These are phyloP conservation scores for Exutisphaerella laricina DNA, from an alignment of 2,329 filamentous ascomycete species.

Conservation along the genomic window DNA sequence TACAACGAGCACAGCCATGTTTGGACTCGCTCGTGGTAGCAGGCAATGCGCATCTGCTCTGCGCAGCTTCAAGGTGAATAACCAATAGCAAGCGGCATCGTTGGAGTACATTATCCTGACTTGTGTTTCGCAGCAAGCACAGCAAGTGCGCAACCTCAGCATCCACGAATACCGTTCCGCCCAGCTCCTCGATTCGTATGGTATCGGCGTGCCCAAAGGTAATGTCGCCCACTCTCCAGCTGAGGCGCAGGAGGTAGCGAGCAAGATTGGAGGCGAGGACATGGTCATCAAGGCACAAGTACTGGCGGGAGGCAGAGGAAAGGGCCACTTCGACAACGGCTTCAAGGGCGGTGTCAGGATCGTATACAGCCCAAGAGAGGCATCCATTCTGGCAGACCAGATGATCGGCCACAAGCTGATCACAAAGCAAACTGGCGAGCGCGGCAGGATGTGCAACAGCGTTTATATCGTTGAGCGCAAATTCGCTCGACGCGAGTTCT, in stretches of 20 bases:
- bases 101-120: slow-evolving; percentile 9
- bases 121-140: slow-evolving; percentile 49
- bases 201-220: slow-evolving; percentile 86
- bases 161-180: slow-evolving; percentile 99
- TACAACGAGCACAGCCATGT: slow-evolving; percentile 48
- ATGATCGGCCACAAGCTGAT: slow-evolving; percentile 99
- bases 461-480: slow-evolving; percentile 99
- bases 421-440: slow-evolving; percentile 97
- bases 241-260: slow-evolving; percentile 88
- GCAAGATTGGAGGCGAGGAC: slow-evolving; percentile 83
- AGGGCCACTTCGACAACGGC: slow-evolving; percentile 96
- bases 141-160: slow-evolving; percentile 83
- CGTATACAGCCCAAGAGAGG: slow-evolving; percentile 94
- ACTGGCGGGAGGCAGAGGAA: slow-evolving; percentile 93
- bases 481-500: slow-evolving; percentile 98
- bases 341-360: slow-evolving; percentile 98
- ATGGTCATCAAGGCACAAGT: slow-evolving; percentile 99
- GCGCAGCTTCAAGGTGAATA: slow-evolving; percentile 64
- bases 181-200: slow-evolving; percentile 85
- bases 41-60: slow-evolving; percentile 74
- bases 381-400: slow-evolving; percentile 95
- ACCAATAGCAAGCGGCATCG: neutral
- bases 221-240: slow-evolving; percentile 73
- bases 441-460: slow-evolving; percentile 87
- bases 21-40: slow-evolving; percentile 71